Evolutionary conservation across 352 stramenopile species (phyloP), one percentile per base, ranked within the genome.

Genomic region (Globisporangium alternatum): DNA sequence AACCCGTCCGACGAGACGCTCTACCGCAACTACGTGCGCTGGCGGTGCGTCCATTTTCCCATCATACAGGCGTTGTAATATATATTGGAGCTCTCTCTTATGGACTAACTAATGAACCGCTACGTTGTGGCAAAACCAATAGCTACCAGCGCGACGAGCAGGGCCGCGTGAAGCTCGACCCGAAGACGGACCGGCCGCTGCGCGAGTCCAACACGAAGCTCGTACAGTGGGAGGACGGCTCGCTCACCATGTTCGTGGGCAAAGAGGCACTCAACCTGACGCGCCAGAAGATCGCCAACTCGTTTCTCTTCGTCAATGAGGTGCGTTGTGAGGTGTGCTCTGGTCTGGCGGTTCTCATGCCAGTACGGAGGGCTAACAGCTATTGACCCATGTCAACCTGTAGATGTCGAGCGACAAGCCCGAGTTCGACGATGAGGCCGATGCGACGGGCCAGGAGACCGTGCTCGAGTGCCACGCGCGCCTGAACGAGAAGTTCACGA

Each of bases 21-120:
- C 51, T 95, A 95, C 64, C 86, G 86, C 47, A 95, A 93, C 69
- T 93, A 93, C 66, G 84, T 93, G 52, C 86, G 86, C 33, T 95
- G 86, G 86, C 74, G 86, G 51, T 87, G 74, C 64, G 65, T 61
- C 1, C 25, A 54, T 25, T 41, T 21, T 31, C 2, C 19, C 0
- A 8, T 33, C 17, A 15, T 52, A 37, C n/a, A n/a, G n/a, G n/a
- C n/a, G n/a, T n/a, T n/a, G n/a, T n/a, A n/a, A n/a, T n/a, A n/a
- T n/a, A n/a, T n/a, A n/a, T n/a, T n/a, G n/a, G n/a, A n/a, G n/a
- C n/a, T n/a, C n/a, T n/a, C n/a, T n/a, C n/a, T n/a, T n/a, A n/a
- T n/a, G n/a, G n/a, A n/a, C n/a, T n/a, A 35, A 35, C 15, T 31
- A 43, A 31, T 31, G 47, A 25, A 35, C 21, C 37, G 9, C 12